Conservation (phyloP, 2,329 filamentous ascomycete genomes). For the Microsporum canis region DNA sequence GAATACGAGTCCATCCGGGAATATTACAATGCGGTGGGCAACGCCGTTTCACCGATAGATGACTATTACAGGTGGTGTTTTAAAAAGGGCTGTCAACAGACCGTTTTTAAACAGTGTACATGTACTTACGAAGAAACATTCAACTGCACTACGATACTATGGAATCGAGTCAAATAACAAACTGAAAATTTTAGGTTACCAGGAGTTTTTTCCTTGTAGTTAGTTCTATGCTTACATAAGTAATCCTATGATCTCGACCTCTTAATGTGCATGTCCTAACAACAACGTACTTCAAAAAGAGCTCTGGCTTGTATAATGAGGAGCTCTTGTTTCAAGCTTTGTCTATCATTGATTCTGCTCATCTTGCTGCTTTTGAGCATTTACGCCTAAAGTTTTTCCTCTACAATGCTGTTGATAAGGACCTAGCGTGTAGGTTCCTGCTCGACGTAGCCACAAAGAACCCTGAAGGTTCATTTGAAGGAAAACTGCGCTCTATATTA, state of each 20-base stretch:
- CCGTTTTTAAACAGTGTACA: neutral
- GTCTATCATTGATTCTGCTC: conserved; percentile 2
- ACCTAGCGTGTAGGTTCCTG: neutral
- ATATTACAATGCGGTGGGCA: neutral
- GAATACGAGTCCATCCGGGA: neutral
- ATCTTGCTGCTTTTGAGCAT: conserved; percentile 9
- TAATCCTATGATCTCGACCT: no score
- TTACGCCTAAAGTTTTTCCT: neutral
- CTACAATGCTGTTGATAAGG: neutral
- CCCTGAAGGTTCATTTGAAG: conserved; percentile 1
- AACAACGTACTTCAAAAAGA: no score
- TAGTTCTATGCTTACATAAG: no score
- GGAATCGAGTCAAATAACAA: neutral
- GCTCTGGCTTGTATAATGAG: neutral
- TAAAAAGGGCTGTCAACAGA: neutral
- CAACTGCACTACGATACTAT: neutral
- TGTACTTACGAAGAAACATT: neutral
- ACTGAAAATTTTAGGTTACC: no score
- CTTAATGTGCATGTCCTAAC: no score
- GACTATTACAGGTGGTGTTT: neutral
- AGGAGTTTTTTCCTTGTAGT: no score
- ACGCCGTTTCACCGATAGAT: neutral
- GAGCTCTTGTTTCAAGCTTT: neutral
- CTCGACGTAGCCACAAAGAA: neutral
- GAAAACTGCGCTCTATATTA: conserved; percentile 1